A percentile compares a stretch with the other conserved stretches of the same genome.
phyloP scores from a whole-genome alignment of 345 rosid species.

The Punica granatum region DNA sequence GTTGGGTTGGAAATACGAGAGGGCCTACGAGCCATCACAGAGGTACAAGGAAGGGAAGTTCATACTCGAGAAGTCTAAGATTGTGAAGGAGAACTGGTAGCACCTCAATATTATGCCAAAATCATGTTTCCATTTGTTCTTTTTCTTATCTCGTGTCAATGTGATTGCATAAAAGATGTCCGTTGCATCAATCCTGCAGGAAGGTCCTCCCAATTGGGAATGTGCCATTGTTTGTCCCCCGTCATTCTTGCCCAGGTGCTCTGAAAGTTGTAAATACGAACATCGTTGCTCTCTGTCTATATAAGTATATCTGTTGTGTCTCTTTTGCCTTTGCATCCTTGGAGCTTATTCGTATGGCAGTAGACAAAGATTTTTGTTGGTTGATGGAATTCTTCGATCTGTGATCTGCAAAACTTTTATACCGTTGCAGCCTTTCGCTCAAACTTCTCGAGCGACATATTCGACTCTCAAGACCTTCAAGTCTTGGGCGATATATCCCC shows the following conservation, averaged over 20 bases:
- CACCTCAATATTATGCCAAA: slow-evolving; percentile 12
- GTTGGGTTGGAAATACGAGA: slow-evolving; percentile 83
- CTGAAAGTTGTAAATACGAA: background rate
- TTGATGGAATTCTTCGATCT: background rate
- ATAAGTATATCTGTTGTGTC: background rate
- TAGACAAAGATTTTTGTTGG: background rate
- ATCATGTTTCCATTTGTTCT: background rate
- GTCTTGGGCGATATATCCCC: too few species aligned
- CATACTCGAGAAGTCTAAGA: slow-evolving; percentile 74
- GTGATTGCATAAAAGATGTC: background rate
- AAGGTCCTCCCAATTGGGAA: background rate
- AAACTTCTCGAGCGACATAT: too few species aligned
- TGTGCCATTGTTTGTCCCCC: slow-evolving; percentile 4
- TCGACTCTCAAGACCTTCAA: too few species aligned
- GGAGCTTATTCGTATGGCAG: background rate
- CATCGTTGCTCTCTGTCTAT: background rate
- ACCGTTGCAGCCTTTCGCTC: background rate
- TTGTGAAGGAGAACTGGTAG: slow-evolving; percentile 73
- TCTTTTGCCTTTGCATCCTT: background rate
- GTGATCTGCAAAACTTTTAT: background rate
- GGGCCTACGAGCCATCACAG: slow-evolving; percentile 62
- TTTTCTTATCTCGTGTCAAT: background rate
- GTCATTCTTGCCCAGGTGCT: background rate
- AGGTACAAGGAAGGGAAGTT: slow-evolving; percentile 91
- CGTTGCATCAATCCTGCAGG: background rate